Percentiles rank a stretch among this genome's conserved stretches.
These are phyloP conservation scores for Fusarium oligoseptatum DNA, from an alignment of 2,329 filamentous ascomycete species.

Conservation along the genomic window DNA sequence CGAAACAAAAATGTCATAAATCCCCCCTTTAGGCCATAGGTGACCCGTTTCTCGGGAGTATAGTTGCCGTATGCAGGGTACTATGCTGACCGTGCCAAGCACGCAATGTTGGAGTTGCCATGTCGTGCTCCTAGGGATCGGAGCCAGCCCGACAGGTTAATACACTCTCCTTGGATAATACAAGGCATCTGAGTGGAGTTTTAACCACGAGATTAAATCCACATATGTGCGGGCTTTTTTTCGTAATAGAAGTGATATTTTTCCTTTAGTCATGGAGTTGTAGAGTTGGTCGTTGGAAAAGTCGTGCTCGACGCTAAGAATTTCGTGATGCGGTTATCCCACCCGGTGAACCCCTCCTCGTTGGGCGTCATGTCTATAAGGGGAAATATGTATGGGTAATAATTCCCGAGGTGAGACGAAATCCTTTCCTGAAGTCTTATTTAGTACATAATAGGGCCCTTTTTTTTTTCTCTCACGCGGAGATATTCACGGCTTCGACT, in stretches of 20 bases:
- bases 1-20: not conserved
- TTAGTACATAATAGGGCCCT: not conserved
- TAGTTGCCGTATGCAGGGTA: not conserved
- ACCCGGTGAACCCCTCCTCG: not conserved
- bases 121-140: conserved; percentile 18
- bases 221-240: not conserved
- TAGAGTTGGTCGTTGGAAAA: not conserved
- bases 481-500: not conserved
- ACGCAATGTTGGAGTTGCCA: conserved; percentile 11
- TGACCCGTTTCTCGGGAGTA: conserved; percentile 1
- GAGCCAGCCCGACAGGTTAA: not conserved
- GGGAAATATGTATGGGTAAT: not conserved
- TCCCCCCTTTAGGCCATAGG: not conserved
- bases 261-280: not conserved
- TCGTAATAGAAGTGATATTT: not conserved
- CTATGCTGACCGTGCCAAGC: not conserved
- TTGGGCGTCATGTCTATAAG: not conserved
- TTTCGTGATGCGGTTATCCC: conserved; percentile 14
- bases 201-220: not conserved
- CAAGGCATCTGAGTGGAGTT: not conserved
- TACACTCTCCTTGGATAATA: not conserved
- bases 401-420: not conserved
- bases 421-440: not conserved
- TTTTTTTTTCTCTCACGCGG: not conserved
- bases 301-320: conserved; percentile 18